phyloP scores from a whole-genome alignment of 257 asterid species.

The Solanum appendiculatum region DNA sequence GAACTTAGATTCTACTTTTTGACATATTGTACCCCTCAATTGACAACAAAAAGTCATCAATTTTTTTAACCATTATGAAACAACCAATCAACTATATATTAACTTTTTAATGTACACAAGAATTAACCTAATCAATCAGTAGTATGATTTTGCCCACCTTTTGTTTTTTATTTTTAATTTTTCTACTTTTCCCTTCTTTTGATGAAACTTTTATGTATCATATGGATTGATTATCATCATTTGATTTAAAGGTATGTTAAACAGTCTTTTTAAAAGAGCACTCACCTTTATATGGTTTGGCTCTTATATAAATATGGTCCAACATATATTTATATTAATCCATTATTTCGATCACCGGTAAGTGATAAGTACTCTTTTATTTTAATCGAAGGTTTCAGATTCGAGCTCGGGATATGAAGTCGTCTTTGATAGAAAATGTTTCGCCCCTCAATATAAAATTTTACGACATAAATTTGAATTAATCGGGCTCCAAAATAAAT shows the following conservation, averaged over 20 bases:
- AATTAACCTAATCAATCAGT: background rate
- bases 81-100: background rate
- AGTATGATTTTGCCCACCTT: background rate
- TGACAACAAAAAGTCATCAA: conserved; percentile 7
- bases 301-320: background rate
- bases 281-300: background rate
- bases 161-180: background rate
- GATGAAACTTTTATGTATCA: background rate
- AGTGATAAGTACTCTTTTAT: background rate
- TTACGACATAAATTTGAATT: background rate
- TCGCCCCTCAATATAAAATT: fast-evolving
- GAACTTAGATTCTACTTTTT: conserved; percentile 4
- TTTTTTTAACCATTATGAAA: conserved; percentile 8
- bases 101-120: background rate
- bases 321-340: background rate
- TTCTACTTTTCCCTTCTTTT: background rate
- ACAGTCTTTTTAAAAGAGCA: background rate
- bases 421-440: background rate
- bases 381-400: fast-evolving
- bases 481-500: background rate
- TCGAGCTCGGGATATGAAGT: fast-evolving
- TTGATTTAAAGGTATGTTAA: background rate
- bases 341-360: background rate
- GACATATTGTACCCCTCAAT: conserved; percentile 5
- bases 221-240: background rate